Percentiles rank a stretch among this genome's conserved stretches.
phyloP scores from a whole-genome alignment of 2,329 filamentous ascomycete genomes.

The Trichophyton benhamiae region DNA sequence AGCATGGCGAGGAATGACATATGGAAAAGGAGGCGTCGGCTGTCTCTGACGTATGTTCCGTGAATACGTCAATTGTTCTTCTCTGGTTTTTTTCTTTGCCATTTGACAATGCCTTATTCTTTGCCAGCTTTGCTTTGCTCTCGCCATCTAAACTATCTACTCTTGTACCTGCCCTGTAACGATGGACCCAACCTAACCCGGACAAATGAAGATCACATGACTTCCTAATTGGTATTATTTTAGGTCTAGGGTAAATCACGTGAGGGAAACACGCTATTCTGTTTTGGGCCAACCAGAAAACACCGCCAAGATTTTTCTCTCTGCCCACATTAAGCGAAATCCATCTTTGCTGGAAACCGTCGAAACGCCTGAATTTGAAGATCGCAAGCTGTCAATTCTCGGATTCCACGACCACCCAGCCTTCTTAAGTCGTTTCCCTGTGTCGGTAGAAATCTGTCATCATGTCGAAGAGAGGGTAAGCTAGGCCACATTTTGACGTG shows the following conservation, averaged over 20 bases:
- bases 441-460: conserved; percentile 32
- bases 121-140: background rate
- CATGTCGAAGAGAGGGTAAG: conserved; percentile 43
- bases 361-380: conserved; percentile 7
- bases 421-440: conserved; percentile 23
- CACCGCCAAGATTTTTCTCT: conserved; percentile 33
- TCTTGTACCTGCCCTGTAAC: no score
- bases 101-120: background rate
- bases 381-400: conserved; percentile 1
- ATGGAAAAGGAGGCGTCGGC: conserved; percentile 5
- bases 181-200: background rate
- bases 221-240: background rate
- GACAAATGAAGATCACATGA: background rate
- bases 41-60: conserved; percentile 2
- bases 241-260: conserved; percentile 30
- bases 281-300: conserved; percentile 17
- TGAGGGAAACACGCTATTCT: conserved; percentile 2
- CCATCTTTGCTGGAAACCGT: conserved; percentile 6
- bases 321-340: conserved; percentile 35
- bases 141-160: background rate
- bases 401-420: conserved; percentile 16
- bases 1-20: conserved; percentile 9
- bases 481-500: background rate
- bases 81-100: background rate
- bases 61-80: background rate